Base-by-base conservation (phyloP, 2,329 filamentous ascomycete species). In the Fusarium succisae region DNA sequence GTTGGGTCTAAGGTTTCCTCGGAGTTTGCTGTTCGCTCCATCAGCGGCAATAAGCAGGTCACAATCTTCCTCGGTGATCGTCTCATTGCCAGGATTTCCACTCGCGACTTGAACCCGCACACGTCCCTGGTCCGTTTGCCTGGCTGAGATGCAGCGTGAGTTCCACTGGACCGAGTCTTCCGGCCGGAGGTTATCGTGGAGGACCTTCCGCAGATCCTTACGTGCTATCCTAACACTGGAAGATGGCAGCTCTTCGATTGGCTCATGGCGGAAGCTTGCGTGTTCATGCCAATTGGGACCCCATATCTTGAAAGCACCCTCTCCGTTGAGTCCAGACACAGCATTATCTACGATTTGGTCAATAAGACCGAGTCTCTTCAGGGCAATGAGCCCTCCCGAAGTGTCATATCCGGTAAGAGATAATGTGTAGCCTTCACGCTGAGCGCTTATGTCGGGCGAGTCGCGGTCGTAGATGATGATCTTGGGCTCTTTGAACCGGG, bases 31-130 rank as follows among this genome's bases (percentile, higher is more conserved):
- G 24, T 76, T 80, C 1, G 84, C 81, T 0, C 86, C 86, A 66
- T 87, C 86, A 0, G 86, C 84, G 2, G 81, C 84, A 41, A 87
- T 78, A 13, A 87, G 79, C 1, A 87, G 22, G 66, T 87, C 85
- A 50, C 84, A 85, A 4, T 78, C 70, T 30, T 72, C 63, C 20
- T 76, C 63, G 8, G 66, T 72, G 8, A 63, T 18, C 5, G 26
- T 62, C 35, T 65, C 50, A 3, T 32, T 28, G 12, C 62, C 60
- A 3, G 41, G n/a, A 1, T 50, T 26, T 9, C 59, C 73, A 30
- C 48, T 72, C 15, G 26, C 57, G 7, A 79, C 53, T 22, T 66
- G 58, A 2, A 82, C 77, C 13, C 71, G 62, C 11, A 82, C 30
- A 17, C 73, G 73, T 9, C 79, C 79, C 28, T 71, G 70, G 5